These are phyloP conservation scores for Blumeria graminis DNA, from an alignment of 2,329 filamentous ascomycete species.

Conservation along the genomic window DNA sequence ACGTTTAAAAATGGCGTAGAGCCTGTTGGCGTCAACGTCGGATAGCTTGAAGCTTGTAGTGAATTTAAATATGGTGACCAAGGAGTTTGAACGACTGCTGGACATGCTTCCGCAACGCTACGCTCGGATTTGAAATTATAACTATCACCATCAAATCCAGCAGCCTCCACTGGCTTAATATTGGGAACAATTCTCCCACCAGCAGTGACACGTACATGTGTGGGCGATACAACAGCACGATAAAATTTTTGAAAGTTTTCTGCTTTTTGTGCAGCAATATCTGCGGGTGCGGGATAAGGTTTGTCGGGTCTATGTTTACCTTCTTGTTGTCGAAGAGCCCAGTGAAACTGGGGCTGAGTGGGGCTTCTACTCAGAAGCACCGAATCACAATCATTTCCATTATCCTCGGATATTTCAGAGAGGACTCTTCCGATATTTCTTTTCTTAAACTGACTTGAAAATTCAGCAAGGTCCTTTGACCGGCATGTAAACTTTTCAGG, in stretches of 20 bases:
- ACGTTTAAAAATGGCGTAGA: conserved; percentile 7
- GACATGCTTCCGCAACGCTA: too few species aligned
- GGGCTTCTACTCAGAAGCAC: conserved; percentile 1
- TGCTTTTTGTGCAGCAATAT: conserved; percentile 28
- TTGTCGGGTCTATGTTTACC: conserved; percentile 13
- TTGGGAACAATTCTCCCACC: conserved; percentile 44
- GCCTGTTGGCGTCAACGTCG: conserved; percentile 5
- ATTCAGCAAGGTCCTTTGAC: conserved; percentile 7
- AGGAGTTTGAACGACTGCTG: too few species aligned
- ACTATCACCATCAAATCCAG: not conserved
- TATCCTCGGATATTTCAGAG: conserved; percentile 8
- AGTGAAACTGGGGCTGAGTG: conserved; percentile 7
- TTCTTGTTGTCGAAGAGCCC: conserved; percentile 13
- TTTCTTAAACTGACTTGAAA: conserved; percentile 6
- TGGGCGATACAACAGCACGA: conserved; percentile 42
- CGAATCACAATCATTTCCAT: conserved; percentile 3
- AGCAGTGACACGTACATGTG: conserved; percentile 41
- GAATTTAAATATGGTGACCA: too few species aligned
- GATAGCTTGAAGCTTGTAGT: conserved; percentile 2
- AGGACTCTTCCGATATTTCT: conserved; percentile 2
- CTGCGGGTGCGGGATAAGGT: conserved; percentile 28
- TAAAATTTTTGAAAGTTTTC: conserved; percentile 46
- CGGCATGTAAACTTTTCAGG: conserved; percentile 8
- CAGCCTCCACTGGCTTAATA: conserved; percentile 20
- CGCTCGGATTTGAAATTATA: too few species aligned